These are phyloP conservation scores for Lepidium campestre DNA, from an alignment of 441 rosid genomes.

Conservation along the genomic window DNA sequence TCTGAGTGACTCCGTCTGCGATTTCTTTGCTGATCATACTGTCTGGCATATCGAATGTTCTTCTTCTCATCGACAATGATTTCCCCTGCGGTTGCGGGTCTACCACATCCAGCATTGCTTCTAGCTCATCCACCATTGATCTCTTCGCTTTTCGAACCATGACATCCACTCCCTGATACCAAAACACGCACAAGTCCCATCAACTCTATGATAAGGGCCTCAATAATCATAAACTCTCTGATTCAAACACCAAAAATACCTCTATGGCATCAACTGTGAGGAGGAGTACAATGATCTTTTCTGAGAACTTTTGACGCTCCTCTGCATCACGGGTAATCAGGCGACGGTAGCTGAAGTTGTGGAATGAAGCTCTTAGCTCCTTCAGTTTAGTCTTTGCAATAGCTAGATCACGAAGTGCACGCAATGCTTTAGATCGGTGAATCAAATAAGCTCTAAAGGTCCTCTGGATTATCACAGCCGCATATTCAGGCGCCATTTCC, in stretches of 20 bases:
- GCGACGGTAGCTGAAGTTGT: slow-evolving; percentile 76
- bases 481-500: slow-evolving; percentile 70
- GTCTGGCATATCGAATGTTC: slow-evolving; percentile 88
- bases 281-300: slow-evolving; percentile 80
- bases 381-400: slow-evolving; percentile 81
- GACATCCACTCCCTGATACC: slow-evolving; percentile 64
- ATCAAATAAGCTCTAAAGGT: slow-evolving; percentile 74
- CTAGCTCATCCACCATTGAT: slow-evolving; percentile 84
- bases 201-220: not conserved
- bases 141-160: slow-evolving; percentile 76
- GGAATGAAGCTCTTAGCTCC: slow-evolving; percentile 72
- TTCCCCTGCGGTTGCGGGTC: slow-evolving; percentile 80
- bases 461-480: slow-evolving; percentile 71
- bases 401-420: slow-evolving; percentile 87
- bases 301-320: slow-evolving; percentile 77
- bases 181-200: slow-evolving; percentile 5
- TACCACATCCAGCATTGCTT: slow-evolving; percentile 81
- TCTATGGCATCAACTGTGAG: slow-evolving; percentile 92
- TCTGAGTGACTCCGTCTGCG: slow-evolving; percentile 77
- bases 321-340: slow-evolving; percentile 61
- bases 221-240: not conserved
- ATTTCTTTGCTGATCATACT: slow-evolving; percentile 57
- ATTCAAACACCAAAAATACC: slow-evolving; percentile 36
- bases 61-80: slow-evolving; percentile 59
- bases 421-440: slow-evolving; percentile 72